Conservation (phyloP, 352 stramenopile species). For the Pythium catenulatum region DNA sequence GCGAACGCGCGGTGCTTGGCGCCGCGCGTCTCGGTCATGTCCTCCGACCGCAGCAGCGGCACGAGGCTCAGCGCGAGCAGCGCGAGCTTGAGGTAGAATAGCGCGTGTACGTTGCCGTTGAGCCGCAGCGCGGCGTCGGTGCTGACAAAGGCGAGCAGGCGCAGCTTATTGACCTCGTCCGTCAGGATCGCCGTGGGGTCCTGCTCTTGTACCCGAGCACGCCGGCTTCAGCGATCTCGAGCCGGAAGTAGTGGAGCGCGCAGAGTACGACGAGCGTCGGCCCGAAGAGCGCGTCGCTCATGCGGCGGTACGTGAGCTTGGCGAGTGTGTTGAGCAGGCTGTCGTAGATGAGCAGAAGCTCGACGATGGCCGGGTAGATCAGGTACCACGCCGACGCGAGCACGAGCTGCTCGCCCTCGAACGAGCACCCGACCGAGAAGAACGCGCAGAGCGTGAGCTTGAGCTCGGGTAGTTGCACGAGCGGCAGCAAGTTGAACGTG, state of each 20-base stretch:
- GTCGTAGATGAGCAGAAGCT: constrained; percentile 56
- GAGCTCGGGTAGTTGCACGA: constrained; percentile 38
- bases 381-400: constrained; percentile 64
- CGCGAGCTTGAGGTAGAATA: constrained; percentile 59
- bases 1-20: neutral
- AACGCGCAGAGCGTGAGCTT: constrained; percentile 50
- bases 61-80: constrained; percentile 58
- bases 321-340: constrained; percentile 66
- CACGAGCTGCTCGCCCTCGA: constrained; percentile 62
- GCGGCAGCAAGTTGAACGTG: constrained; percentile 46
- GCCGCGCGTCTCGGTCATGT: constrained; percentile 26
- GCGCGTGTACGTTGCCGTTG: constrained; percentile 48
- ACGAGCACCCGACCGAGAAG: constrained; percentile 57
- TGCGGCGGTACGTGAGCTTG: constrained; percentile 55
- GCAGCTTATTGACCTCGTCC: constrained; percentile 49
- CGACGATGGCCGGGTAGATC: constrained; percentile 62
- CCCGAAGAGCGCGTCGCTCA: constrained; percentile 63
- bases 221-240: constrained; percentile 24
- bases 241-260: constrained; percentile 57
- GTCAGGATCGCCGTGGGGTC: constrained; percentile 15
- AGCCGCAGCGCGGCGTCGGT: constrained; percentile 57
- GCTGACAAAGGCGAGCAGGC: constrained; percentile 57
- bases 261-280: constrained; percentile 61
- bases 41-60: constrained; percentile 26
- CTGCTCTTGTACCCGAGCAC: constrained; percentile 40